A percentile compares a stretch with the other conserved stretches of the same genome.
phyloP scores from a whole-genome alignment of 495 filamentous ascomycete genomes.

The Rostrohypoxylon terebratum region DNA sequence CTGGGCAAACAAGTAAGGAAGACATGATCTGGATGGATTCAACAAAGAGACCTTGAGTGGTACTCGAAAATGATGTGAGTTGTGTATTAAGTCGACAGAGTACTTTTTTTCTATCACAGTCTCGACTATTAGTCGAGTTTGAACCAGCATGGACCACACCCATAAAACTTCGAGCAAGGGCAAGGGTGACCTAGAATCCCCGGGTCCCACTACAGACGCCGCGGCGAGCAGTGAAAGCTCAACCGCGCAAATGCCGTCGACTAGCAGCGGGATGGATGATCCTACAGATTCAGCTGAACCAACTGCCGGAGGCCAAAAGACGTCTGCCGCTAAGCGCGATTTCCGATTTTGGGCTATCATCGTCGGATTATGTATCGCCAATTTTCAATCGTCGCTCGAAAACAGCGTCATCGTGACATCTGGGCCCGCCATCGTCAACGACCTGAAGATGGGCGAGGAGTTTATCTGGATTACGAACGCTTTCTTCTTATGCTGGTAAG shows the following conservation, averaged over 20 bases:
- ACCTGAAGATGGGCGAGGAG: conserved; percentile 30
- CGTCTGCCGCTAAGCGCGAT: background rate
- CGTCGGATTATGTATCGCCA: conserved; percentile 33
- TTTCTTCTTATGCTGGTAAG: conserved; percentile 68
- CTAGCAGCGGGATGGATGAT: background rate
- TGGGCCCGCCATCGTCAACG: conserved; percentile 47
- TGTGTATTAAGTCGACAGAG: background rate
- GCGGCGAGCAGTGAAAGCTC: background rate
- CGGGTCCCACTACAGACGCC: background rate
- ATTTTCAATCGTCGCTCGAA: conserved; percentile 53
- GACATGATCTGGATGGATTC: background rate
- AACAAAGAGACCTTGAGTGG: background rate
- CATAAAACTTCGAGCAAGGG: background rate
- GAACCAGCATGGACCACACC: background rate
- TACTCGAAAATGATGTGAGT: background rate
- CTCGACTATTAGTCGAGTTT: background rate
- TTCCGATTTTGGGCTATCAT: conserved; percentile 48
- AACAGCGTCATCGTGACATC: conserved; percentile 58
- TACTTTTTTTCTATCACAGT: background rate
- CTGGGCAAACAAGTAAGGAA: background rate
- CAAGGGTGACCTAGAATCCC: background rate
- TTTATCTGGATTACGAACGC: conserved; percentile 72
- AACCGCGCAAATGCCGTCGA: background rate
- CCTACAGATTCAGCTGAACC: background rate
- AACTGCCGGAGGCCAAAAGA: background rate